Evolutionary conservation across 768 basidiomycete genomes (phyloP).

Genomic region (Polyporus arcularius): DNA sequence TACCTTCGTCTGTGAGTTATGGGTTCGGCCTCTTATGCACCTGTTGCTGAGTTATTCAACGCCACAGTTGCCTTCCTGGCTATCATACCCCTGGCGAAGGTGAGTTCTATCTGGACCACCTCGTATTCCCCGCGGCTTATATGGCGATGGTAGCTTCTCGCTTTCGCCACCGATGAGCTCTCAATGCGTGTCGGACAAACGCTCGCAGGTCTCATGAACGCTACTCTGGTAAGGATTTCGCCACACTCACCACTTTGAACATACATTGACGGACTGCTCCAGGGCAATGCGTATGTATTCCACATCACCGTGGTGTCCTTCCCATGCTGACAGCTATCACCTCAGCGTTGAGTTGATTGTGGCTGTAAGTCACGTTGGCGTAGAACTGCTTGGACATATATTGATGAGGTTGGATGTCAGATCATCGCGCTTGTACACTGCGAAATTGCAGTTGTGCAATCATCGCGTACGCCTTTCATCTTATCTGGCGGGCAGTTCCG

Average conservation of each 20-base stretch:
- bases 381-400: background rate
- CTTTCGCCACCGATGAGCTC: constrained; percentile 85
- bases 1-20: constrained; percentile 71
- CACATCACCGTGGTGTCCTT: background rate
- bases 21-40: background rate
- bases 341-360: constrained; percentile 45
- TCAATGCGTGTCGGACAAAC: constrained; percentile 83
- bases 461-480: constrained; percentile 36
- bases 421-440: constrained; percentile 50
- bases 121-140: background rate
- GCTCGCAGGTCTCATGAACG: constrained; percentile 81
- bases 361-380: constrained; percentile 31
- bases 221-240: constrained; percentile 61
- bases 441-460: constrained; percentile 46
- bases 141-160: constrained; percentile 53
- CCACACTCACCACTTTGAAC: background rate
- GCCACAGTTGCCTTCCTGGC: constrained; percentile 70
- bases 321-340: background rate
- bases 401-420: constrained; percentile 27
- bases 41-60: background rate
- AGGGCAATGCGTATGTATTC: constrained; percentile 33
- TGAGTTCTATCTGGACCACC: constrained; percentile 23
- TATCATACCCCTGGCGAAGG: constrained; percentile 85
- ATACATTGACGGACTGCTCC: background rate
- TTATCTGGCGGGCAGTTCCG: background rate